Conservation (phyloP, 2,329 filamentous ascomycete species). For the Clarireedia sp. region DNA sequence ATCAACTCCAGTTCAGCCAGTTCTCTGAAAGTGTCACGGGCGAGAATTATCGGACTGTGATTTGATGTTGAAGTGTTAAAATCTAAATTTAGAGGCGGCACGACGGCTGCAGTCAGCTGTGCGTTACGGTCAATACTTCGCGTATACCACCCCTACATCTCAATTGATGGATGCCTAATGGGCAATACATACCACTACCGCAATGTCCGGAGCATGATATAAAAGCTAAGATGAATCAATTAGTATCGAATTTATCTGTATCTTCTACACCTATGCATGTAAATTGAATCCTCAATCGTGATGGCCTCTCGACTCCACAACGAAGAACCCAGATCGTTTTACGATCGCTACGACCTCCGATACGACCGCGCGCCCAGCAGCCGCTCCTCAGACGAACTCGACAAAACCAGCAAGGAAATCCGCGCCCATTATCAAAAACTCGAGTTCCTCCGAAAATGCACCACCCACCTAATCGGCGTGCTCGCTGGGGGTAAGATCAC, state of each 20-base stretch:
- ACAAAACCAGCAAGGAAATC: background rate
- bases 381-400: background rate
- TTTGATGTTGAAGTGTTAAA: too few relatives aligned
- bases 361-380: background rate
- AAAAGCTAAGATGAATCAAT: background rate
- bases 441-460: slow-evolving; percentile 1
- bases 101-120: background rate
- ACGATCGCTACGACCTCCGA: background rate
- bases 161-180: background rate
- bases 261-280: too few relatives aligned
- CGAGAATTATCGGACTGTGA: too few relatives aligned
- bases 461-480: background rate
- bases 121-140: background rate
- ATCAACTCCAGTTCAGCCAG: too few relatives aligned
- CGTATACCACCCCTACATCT: background rate
- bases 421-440: background rate
- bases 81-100: background rate
- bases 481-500: background rate
- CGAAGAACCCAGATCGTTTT: background rate
- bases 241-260: background rate
- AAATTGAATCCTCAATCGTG: too few relatives aligned
- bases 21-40: too few relatives aligned
- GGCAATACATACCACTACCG: background rate
- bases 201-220: background rate
- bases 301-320: too few relatives aligned